Percentiles rank a stretch among this genome's conserved stretches.
Conservation (phyloP, 2,329 filamentous ascomycete species). For the Fusarium lateritium region DNA sequence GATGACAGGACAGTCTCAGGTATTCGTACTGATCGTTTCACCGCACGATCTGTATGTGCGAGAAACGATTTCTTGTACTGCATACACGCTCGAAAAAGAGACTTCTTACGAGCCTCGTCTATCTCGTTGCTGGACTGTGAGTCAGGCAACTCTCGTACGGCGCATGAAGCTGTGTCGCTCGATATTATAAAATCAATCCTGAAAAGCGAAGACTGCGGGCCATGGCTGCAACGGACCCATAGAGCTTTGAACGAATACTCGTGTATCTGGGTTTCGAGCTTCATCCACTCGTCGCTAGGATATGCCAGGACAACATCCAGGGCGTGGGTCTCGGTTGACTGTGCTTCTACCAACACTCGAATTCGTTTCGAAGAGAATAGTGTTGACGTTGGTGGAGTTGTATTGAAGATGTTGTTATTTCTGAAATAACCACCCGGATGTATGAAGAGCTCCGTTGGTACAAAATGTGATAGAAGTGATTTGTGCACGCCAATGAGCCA, state of each 20-base stretch:
- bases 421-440: conserved; percentile 4
- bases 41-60: conserved; percentile 10
- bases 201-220: conserved; percentile 6
- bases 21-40: neutral
- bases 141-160: conserved; percentile 3
- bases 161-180: conserved; percentile 10
- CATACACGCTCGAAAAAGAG: conserved; percentile 6
- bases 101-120: conserved; percentile 1
- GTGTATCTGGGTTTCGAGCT: conserved; percentile 2
- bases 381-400: neutral
- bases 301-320: conserved; percentile 2
- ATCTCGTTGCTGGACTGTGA: neutral
- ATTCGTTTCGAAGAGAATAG: conserved; percentile 10
- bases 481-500: conserved; percentile 11
- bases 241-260: conserved; percentile 12
- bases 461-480: conserved; percentile 5
- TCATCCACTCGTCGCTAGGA: conserved; percentile 12
- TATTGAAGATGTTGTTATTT: neutral
- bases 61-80: conserved; percentile 21
- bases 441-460: conserved; percentile 10
- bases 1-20: conserved; percentile 3
- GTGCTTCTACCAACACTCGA: neutral
- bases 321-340: neutral
- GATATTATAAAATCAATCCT: conserved; percentile 18
- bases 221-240: neutral